These are phyloP conservation scores for Arctium minus DNA, from an alignment of 129 eudicot species.

Conservation along the genomic window DNA sequence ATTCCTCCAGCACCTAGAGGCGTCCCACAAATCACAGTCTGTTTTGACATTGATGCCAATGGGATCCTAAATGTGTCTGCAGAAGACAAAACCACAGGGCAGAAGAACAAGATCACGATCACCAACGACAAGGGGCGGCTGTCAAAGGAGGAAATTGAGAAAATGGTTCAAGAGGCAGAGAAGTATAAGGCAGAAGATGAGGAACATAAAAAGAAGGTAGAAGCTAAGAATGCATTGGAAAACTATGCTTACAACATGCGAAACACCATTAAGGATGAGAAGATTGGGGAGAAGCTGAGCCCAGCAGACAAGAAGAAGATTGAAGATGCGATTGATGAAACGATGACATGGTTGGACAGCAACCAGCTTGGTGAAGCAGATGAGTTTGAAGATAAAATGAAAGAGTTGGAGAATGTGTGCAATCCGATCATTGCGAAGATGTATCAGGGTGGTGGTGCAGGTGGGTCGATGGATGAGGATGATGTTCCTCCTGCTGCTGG, in stretches of 20 bases:
- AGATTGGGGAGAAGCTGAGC: conserved; percentile 24
- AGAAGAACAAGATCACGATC: conserved; percentile 35
- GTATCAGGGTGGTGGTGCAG: conserved; percentile 54
- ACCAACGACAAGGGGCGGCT: conserved; percentile 24
- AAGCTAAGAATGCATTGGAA: conserved; percentile 24
- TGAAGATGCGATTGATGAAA: conserved; percentile 52
- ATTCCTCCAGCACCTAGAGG: conserved; percentile 16
- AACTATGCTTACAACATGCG: conserved; percentile 30
- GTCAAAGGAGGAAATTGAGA: conserved; percentile 17
- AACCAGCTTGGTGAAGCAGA: conserved; percentile 52
- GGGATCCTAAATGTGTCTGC: conserved; percentile 29
- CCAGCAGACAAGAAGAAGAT: conserved; percentile 42
- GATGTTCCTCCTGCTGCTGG: conserved; percentile 35
- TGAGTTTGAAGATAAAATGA: conserved; percentile 54
- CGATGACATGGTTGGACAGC: conserved; percentile 51
- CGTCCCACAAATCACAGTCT: conserved; percentile 11
- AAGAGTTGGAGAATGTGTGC: conserved; percentile 51
- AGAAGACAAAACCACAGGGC: conserved; percentile 33
- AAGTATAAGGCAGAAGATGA: conserved; percentile 34
- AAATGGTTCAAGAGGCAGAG: conserved; percentile 37
- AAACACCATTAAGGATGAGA: conserved; percentile 21
- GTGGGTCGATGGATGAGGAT: conserved; percentile 50
- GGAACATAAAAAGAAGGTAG: conserved; percentile 29
- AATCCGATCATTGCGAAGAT: conserved; percentile 61
- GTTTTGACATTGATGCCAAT: conserved; percentile 21